Evolutionary conservation across 1,139 yeast genomes (phyloP), one percentile per base, ranked within the genome.

Genomic region (Geotrichum siamense): DNA sequence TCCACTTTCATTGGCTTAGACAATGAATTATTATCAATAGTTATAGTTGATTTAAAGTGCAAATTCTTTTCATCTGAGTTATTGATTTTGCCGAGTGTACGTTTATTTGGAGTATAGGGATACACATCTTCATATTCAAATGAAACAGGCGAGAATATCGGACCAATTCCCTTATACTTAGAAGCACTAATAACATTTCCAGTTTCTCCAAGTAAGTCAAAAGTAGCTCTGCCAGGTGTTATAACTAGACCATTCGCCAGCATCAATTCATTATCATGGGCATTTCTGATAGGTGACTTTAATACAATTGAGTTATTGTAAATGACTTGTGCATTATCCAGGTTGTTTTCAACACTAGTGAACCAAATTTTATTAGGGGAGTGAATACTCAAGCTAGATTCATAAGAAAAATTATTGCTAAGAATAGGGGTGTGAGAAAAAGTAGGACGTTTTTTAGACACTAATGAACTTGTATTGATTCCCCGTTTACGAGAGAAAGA

Each of bases 351-450:
- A 10, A 29, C 21, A 31, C 31, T 35, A 15, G 45, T 37, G 16
- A 39, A 43, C 49, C 49, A 46, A 1, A 44, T 23, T 31, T 45
- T 43, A 26, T 45, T 38, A 13, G 46, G 45, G 5, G 49, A 41
- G 15, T 31, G 36, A 5, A 39, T 22, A n/a, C 38, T 42, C 6
- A 41, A 41, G 19, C 38, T 34, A 9, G 36, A 22, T 10, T 46
- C 45, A 13, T 31, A 20, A 12, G 41, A 21, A 38, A 38, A 38
- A 4, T 22, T 19, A 17, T 38, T 19, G 2, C 41, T 27, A 5
- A 38, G 21, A 6, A 38, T 12, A 4, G 41, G 41, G 5, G 29
- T 28, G 15, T 29, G 27, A 15, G 21, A 17, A 20, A 38, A 15
- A n/a, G 28, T 25, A 13, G 41, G 27, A 10, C 17, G 22, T 17